Percentiles rank a stretch among this genome's conserved stretches.
phyloP scores from a whole-genome alignment of 1,139 yeast species.

The Yamadazyma diddensiae region DNA sequence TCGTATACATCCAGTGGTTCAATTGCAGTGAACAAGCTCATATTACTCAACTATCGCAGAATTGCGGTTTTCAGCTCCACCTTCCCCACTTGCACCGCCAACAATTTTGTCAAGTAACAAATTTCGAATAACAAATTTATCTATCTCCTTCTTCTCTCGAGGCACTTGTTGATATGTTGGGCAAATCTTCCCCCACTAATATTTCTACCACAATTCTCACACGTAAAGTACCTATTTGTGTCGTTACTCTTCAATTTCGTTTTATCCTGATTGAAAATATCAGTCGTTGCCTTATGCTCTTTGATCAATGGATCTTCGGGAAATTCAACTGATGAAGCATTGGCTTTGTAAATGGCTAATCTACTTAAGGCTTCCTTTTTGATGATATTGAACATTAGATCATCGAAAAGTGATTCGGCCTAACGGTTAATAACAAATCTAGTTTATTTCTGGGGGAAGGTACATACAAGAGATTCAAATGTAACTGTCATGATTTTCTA shows the following conservation, averaged over 20 bases:
- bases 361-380: constrained; percentile 29
- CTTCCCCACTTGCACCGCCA: constrained; percentile 4
- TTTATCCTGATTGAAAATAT: constrained; percentile 43
- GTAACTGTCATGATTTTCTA: constrained; percentile 10
- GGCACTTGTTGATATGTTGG: constrained; percentile 85
- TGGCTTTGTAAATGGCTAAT: constrained; percentile 4
- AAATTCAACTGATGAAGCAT: constrained; percentile 1
- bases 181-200: constrained; percentile 93
- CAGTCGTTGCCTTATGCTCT: constrained; percentile 20
- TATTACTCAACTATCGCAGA: too few relatives aligned
- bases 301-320: constrained; percentile 8
- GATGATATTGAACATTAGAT: constrained; percentile 34
- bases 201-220: constrained; percentile 79
- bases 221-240: constrained; percentile 58
- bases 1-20: constrained; percentile 11
- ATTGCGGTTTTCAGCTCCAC: too few relatives aligned
- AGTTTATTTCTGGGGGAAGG: background rate
- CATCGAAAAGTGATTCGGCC: constrained; percentile 32
- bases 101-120: too few relatives aligned
- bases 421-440: constrained; percentile 9
- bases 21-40: constrained; percentile 11
- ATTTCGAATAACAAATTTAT: too few relatives aligned
- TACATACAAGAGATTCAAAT: constrained; percentile 10
- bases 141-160: constrained; percentile 40
- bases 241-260: constrained; percentile 37